phyloP scores from a whole-genome alignment of 495 filamentous ascomycete species.

The Arthonia radiata region DNA sequence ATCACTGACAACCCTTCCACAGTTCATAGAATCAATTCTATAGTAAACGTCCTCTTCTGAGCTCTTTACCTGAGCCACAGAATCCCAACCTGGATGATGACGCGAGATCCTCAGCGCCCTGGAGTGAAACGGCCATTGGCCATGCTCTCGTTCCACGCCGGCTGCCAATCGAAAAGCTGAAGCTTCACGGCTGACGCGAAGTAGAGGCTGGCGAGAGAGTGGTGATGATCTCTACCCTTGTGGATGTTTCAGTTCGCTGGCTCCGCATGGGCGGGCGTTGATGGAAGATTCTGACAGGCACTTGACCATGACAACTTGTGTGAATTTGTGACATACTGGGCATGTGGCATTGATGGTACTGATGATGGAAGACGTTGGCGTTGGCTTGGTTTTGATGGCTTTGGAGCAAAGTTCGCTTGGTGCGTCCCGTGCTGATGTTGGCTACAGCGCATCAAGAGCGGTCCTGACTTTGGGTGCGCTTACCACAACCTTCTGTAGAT shows the following conservation, averaged over 20 bases:
- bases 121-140: constrained; percentile 44
- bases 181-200: constrained; percentile 10
- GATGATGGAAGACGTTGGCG: too few species aligned
- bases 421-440: too few species aligned
- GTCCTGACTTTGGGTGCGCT: too few species aligned
- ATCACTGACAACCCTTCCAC: constrained; percentile 1
- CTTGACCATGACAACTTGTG: too few species aligned
- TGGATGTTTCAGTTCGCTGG: constrained; percentile 37
- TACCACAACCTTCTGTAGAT: too few species aligned
- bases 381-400: too few species aligned
- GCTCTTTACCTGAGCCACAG: constrained; percentile 35
- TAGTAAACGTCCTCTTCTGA: constrained; percentile 26
- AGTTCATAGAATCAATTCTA: constrained; percentile 25
- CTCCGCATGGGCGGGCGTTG: constrained; percentile 37
- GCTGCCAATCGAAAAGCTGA: too few species aligned
- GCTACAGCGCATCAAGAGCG: too few species aligned
- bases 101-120: constrained; percentile 37
- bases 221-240: constrained; percentile 51
- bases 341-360: too few species aligned
- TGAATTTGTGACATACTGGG: too few species aligned
- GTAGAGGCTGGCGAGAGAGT: constrained; percentile 25
- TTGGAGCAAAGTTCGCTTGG: too few species aligned
- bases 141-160: constrained; percentile 25
- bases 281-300: constrained; percentile 50
- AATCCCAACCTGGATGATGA: constrained; percentile 57